phyloP scores from a whole-genome alignment of 1,284 basidiomycete species.

The Cryptococcus amylolentus region DNA sequence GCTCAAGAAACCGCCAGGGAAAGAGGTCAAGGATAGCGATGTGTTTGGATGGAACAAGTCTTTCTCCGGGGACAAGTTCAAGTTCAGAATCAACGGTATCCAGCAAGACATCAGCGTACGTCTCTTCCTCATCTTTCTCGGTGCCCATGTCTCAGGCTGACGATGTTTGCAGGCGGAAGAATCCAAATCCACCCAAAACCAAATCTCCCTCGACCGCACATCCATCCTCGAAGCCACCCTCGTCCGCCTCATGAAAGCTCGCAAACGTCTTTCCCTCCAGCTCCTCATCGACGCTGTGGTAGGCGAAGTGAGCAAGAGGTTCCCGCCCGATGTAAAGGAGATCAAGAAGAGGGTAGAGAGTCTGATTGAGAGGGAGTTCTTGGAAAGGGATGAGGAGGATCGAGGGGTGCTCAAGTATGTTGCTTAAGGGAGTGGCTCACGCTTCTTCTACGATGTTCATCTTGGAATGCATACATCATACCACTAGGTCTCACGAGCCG shows the following conservation, averaged over 20 bases:
- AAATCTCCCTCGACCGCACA: conserved; percentile 82
- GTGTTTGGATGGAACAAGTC: conserved; percentile 75
- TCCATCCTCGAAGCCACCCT: conserved; percentile 87
- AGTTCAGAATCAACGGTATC: conserved; percentile 92
- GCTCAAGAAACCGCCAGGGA: conserved; percentile 71
- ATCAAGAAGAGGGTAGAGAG: conserved; percentile 81
- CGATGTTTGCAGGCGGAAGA: conserved; percentile 66
- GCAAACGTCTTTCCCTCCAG: conserved; percentile 75
- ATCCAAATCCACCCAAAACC: conserved; percentile 71
- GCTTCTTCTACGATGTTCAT: background rate
- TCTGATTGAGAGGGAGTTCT: conserved; percentile 76
- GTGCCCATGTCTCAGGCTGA: background rate
- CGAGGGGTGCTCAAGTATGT: conserved; percentile 71
- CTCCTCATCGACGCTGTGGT: conserved; percentile 60
- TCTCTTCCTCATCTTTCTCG: background rate
- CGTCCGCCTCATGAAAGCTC: conserved; percentile 89
- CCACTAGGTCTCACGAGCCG: no score
- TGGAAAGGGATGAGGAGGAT: conserved; percentile 70
- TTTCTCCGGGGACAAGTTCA: conserved; percentile 74
- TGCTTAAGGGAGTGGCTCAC: conserved; percentile 52
- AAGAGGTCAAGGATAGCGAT: conserved; percentile 74
- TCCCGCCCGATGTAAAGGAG: conserved; percentile 55
- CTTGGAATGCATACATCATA: no score
- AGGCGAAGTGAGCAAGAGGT: conserved; percentile 62
- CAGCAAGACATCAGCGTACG: conserved; percentile 82